These are phyloP conservation scores for Echium plantagineum DNA, from an alignment of 257 asterid genomes.

Conservation along the genomic window DNA sequence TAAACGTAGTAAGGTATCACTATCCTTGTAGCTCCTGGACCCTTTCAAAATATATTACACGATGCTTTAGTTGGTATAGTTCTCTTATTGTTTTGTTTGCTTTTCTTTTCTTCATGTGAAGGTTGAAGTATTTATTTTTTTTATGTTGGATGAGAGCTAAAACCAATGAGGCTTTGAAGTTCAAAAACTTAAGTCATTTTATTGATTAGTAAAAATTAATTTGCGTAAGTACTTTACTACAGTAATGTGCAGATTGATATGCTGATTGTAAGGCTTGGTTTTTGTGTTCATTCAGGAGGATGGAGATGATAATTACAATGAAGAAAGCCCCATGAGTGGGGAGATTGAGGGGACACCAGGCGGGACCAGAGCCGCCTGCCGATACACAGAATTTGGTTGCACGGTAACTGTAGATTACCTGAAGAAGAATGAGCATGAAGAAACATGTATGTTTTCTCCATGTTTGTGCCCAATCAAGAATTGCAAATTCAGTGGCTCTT, in stretches of 20 bases:
- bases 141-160: not conserved
- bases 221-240: not conserved
- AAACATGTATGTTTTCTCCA: conserved; percentile 50
- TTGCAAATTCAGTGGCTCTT: conserved; percentile 61
- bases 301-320: conserved; percentile 28
- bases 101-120: not conserved
- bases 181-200: not conserved
- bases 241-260: not conserved
- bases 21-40: conserved; percentile 1
- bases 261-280: not conserved
- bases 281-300: conserved; percentile 36
- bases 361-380: conserved; percentile 55
- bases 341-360: conserved; percentile 41
- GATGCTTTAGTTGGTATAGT: not conserved
- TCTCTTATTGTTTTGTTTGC: not conserved
- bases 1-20: no score
- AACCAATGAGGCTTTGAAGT: not conserved
- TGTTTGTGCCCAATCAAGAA: conserved; percentile 72
- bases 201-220: not conserved
- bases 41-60: not conserved
- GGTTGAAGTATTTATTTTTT: no score
- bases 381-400: conserved; percentile 73
- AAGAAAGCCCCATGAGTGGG: conserved; percentile 35
- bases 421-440: conserved; percentile 57
- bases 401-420: conserved; percentile 36